Evolutionary conservation across 768 basidiomycete species (phyloP), one percentile per base, ranked within the genome.

Genomic region (Galerina marginata): DNA sequence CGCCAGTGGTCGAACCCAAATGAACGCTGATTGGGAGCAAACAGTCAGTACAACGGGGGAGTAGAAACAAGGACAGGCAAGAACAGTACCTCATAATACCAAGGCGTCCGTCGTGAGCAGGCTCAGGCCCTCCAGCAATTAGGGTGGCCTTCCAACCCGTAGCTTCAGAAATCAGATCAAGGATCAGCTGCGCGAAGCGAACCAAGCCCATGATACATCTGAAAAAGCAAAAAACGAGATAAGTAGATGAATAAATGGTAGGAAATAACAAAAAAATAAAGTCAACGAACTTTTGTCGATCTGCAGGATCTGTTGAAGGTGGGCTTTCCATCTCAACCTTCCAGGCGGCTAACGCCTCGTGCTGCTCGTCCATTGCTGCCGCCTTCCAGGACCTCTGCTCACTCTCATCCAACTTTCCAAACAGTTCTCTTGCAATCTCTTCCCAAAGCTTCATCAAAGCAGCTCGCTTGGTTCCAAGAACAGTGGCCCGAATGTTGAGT

Each of bases 41-140:
- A 42, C 6, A 4, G 9, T 46, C 16, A 46, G n/a, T 26, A 46
- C 9, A 9, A n/a, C 9, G n/a, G 11, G 9, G 5, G n/a, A 37
- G 7, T 6, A 38, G 38, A 53, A 38, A 38, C n/a, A 7, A 55
- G 20, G 11, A n/a, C n/a, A n/a, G n/a, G 9, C 2, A 45, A 55
- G 16, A 40, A 4, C 50, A 1, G 20, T 33, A 63, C 62, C 59
- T 57, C 7, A 64, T 46, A 2, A 60, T 40, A 37, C 58, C 58
- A 44, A 64, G 37, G 11, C 23, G 29, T 6, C 63, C 63, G 5
- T 51, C 39, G 12, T 56, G 45, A 2, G 60, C 64, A 33, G 64
- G 64, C 36, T 65, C 64, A 3, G 64, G 64, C 15, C 64, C 64
- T n/a, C 64, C 60, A 11, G 25, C 56, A 1, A 65, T 52, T 9